Percentiles rank a stretch among this genome's conserved stretches.
Conservation (phyloP, 2,329 filamentous ascomycete species). For the Monilinia vaccinii-corymbosi region DNA sequence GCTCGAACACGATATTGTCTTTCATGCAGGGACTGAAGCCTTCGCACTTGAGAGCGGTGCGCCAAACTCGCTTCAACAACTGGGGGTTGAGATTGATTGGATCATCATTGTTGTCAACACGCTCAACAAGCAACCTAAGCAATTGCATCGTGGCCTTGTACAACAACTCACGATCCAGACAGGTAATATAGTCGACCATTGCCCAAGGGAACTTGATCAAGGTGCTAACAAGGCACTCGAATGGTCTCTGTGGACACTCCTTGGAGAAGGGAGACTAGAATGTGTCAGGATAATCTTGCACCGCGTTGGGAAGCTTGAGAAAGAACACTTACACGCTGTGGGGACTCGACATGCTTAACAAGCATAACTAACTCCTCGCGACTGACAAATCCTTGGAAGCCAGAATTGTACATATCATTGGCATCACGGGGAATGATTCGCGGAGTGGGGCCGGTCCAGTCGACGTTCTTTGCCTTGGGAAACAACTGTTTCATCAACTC, state of each 20-base stretch:
- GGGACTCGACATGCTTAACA: constrained; percentile 52
- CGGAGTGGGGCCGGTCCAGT: constrained; percentile 44
- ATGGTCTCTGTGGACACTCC: constrained; percentile 54
- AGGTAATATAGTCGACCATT: constrained; percentile 45
- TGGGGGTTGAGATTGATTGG: constrained; percentile 40
- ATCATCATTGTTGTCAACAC: constrained; percentile 34
- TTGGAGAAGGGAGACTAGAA: constrained; percentile 48
- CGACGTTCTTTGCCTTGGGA: constrained; percentile 45
- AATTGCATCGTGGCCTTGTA: constrained; percentile 43
- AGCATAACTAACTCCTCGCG: constrained; percentile 56
- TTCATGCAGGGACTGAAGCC: constrained; percentile 55
- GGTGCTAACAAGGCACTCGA: constrained; percentile 56
- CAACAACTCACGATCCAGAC: constrained; percentile 45
- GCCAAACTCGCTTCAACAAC: constrained; percentile 44
- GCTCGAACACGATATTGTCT: constrained; percentile 44
- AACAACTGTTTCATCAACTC: constrained; percentile 54
- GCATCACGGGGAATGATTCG: constrained; percentile 31
- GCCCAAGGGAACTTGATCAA: constrained; percentile 47
- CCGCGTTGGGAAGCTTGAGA: not conserved
- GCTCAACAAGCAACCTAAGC: constrained; percentile 36
- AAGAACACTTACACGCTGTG: constrained; percentile 46
- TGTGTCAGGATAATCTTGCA: constrained; percentile 8
- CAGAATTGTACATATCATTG: constrained; percentile 34
- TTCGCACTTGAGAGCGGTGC: constrained; percentile 45
- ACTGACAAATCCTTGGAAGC: constrained; percentile 52